Conservation (phyloP, 1,284 basidiomycete species). For the Leucoagaricus sp. region DNA sequence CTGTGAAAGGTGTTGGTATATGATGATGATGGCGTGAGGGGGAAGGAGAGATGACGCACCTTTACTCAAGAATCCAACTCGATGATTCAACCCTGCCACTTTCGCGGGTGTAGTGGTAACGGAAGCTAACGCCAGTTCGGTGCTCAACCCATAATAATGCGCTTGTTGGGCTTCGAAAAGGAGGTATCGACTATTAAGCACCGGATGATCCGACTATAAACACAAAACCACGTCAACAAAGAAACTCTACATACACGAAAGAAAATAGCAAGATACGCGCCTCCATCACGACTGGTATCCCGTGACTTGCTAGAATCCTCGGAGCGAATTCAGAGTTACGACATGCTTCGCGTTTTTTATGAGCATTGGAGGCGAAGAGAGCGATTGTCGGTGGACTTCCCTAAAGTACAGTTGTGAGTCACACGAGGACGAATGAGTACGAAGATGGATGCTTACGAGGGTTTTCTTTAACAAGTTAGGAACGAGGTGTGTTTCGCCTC, state of each 20-base stretch:
- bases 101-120: slow-evolving; percentile 71
- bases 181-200: slow-evolving; percentile 67
- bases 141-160: slow-evolving; percentile 60
- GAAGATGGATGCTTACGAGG: too few relatives aligned
- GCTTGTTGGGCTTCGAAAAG: slow-evolving; percentile 78
- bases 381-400: slow-evolving; percentile 54
- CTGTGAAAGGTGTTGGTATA: slow-evolving; percentile 21
- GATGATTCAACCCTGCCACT: slow-evolving; percentile 66
- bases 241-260: not conserved
- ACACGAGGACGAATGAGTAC: not conserved
- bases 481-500: slow-evolving; percentile 64
- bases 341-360: slow-evolving; percentile 73
- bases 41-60: slow-evolving; percentile 18
- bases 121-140: slow-evolving; percentile 52
- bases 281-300: slow-evolving; percentile 65
- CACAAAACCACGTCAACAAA: not conserved
- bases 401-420: slow-evolving; percentile 15
- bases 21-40: not conserved
- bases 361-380: slow-evolving; percentile 52
- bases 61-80: slow-evolving; percentile 62
- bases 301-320: slow-evolving; percentile 61
- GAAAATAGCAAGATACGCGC: slow-evolving; percentile 23
- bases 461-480: slow-evolving; percentile 59
- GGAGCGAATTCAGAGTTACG: slow-evolving; percentile 73
- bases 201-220: slow-evolving; percentile 54